Conservation (phyloP, 805 yeast genomes). For the Spathaspora gorwiae region DNA sequence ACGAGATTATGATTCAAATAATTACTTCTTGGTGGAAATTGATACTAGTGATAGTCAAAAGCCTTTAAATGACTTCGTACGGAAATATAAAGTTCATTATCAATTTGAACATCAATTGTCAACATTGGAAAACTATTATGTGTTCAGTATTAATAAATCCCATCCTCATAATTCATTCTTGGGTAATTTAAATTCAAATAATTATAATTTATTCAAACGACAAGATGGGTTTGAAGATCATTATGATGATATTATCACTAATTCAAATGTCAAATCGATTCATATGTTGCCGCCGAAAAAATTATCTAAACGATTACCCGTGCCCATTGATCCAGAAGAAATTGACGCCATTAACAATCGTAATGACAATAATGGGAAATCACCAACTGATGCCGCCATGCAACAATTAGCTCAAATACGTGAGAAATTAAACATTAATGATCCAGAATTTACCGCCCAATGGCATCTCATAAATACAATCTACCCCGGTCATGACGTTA, state of each 20-base stretch:
- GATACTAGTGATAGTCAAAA: conserved; percentile 21
- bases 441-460: conserved; percentile 79
- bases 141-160: conserved; percentile 52
- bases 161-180: conserved; percentile 29
- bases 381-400: conserved; percentile 47
- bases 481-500: conserved; percentile 79
- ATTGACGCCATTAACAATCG: neutral
- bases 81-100: conserved; percentile 31
- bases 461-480: conserved; percentile 86
- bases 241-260: conserved; percentile 20
- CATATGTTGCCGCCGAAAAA: conserved; percentile 52
- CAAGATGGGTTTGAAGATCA: conserved; percentile 19
- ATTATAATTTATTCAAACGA: conserved; percentile 24
- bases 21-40: conserved; percentile 64
- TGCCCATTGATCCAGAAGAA: conserved; percentile 28
- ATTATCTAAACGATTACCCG: conserved; percentile 56
- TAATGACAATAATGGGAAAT: neutral
- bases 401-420: conserved; percentile 44
- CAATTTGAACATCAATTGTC: conserved; percentile 60
- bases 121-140: conserved; percentile 58
- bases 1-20: conserved; percentile 45
- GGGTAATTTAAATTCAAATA: conserved; percentile 32
- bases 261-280: conserved; percentile 40
- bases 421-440: conserved; percentile 58
- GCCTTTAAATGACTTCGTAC: conserved; percentile 32